Conservation (phyloP, 2,329 filamentous ascomycete species). For the Rhexocercosporidium sp. region DNA sequence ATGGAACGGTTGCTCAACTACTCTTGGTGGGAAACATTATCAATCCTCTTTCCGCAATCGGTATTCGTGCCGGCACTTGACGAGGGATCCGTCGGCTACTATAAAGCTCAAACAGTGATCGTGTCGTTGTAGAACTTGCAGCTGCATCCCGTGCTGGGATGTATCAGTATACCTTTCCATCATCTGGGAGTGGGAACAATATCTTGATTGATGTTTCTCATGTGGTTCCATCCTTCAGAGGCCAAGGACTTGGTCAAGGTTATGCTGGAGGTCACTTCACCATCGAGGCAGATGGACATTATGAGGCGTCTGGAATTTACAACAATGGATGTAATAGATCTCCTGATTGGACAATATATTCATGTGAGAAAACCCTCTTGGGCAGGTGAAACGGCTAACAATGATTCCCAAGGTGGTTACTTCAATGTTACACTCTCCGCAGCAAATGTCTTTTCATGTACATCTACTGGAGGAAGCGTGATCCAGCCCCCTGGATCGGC, state of each 20-base stretch:
- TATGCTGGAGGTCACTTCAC: slow-evolving; percentile 65
- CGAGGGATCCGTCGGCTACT: slow-evolving; percentile 64
- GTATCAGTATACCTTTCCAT: slow-evolving; percentile 65
- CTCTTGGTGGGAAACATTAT: slow-evolving; percentile 55
- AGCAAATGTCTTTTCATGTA: slow-evolving; percentile 37
- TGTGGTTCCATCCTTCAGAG: slow-evolving; percentile 65
- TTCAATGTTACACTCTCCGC: slow-evolving; percentile 32
- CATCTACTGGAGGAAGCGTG: slow-evolving; percentile 39
- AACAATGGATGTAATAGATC: slow-evolving; percentile 71
- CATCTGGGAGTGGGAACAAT: slow-evolving; percentile 43
- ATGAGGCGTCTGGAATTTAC: slow-evolving; percentile 65
- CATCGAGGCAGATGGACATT: slow-evolving; percentile 56
- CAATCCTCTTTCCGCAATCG: slow-evolving; percentile 61
- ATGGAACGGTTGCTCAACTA: slow-evolving; percentile 68
- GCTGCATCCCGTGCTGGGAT: slow-evolving; percentile 62
- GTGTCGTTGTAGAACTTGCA: slow-evolving; percentile 61
- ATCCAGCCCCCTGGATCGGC: slow-evolving; percentile 39
- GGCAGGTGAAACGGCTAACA: slow-evolving; percentile 6
- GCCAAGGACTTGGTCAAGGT: slow-evolving; percentile 63
- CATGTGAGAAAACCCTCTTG: slow-evolving; percentile 52
- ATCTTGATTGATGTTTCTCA: slow-evolving; percentile 47
- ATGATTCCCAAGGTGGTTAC: slow-evolving; percentile 28
- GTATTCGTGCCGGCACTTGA: slow-evolving; percentile 57
- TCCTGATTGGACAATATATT: slow-evolving; percentile 66
- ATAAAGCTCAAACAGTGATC: slow-evolving; percentile 61